These are phyloP conservation scores for Boletus sp. DNA, from an alignment of 1,284 basidiomycete genomes.

Conservation along the genomic window DNA sequence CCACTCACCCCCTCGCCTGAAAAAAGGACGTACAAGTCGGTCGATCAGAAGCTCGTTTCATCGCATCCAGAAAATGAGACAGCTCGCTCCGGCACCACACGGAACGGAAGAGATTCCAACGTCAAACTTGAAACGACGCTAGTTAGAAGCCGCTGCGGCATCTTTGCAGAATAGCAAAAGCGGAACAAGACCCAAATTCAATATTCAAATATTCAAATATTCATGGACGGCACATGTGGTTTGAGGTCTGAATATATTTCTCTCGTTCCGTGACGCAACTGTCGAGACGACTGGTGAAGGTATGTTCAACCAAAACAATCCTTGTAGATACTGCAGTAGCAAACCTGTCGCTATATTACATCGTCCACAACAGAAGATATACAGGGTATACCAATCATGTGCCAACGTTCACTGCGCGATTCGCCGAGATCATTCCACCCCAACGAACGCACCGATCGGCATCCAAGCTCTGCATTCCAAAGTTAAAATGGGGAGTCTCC, in stretches of 20 bases:
- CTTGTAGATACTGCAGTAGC: neutral
- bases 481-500: neutral
- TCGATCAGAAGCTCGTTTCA: no score
- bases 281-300: no score
- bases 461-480: neutral
- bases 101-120: neutral
- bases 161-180: neutral
- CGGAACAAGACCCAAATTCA: no score
- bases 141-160: neutral
- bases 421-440: no score
- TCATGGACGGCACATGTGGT: no score
- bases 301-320: neutral
- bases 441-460: neutral
- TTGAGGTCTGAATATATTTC: no score
- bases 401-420: no score
- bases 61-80: neutral
- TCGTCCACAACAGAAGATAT: neutral
- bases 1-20: no score
- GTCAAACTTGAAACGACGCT: neutral
- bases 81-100: neutral
- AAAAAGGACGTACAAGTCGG: no score
- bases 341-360: neutral
- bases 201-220: no score
- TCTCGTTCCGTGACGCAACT: no score
- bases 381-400: neutral